Evolutionary conservation across 176 grass and related monocot species (phyloP), one percentile per base, ranked within the genome.

Genomic region (Alopecurus myosuroides): DNA sequence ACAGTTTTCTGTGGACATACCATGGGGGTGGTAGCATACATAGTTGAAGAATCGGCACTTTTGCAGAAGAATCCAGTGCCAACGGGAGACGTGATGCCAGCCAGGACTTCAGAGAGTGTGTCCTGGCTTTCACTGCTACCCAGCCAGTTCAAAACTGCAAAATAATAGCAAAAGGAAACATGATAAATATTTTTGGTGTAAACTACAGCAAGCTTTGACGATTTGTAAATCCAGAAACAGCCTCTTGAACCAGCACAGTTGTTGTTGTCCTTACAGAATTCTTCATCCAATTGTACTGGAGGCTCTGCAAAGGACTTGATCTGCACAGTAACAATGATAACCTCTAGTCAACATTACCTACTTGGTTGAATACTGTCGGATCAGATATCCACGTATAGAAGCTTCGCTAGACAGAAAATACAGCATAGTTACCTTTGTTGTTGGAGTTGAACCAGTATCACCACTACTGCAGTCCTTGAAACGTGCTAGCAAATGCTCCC

Each of bases 221-320:
- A 57, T 56, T 19, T 23, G 22, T 40, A 33, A 58, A 58, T 40
- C 9, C 7, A 76, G 7, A 12, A 11, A 77, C 4, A n/a, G n/a
- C n/a, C 51, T 77, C 51, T n/a, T 37, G 20, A 53, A 39, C 9
- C 31, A 77, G 50, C 29, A 25, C 29, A 39, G 22, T 3, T 23
- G 11, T 48, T 13, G 53, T 7, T 39, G 7, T 62, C 36, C 14
- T 19, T 10, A 14, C 3, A 44, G 40, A 34, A 62, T n/a, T 30
- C 37, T 25, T 44, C 23, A 62, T 62, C 55, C 37, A 28, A 28
- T 78, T 44, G 8, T 41, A 58, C 37, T 0, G 15, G 76, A 62
- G 62, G 76, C 23, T 62, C 23, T 44, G 55, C 35, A 62, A 78
- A 78, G n/a, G 76, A 61, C 23, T 78, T 61, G 55, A 78, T 61